These are phyloP conservation scores for Thielaviopsis punctulata DNA, from an alignment of 2,329 filamentous ascomycete genomes.

Conservation along the genomic window DNA sequence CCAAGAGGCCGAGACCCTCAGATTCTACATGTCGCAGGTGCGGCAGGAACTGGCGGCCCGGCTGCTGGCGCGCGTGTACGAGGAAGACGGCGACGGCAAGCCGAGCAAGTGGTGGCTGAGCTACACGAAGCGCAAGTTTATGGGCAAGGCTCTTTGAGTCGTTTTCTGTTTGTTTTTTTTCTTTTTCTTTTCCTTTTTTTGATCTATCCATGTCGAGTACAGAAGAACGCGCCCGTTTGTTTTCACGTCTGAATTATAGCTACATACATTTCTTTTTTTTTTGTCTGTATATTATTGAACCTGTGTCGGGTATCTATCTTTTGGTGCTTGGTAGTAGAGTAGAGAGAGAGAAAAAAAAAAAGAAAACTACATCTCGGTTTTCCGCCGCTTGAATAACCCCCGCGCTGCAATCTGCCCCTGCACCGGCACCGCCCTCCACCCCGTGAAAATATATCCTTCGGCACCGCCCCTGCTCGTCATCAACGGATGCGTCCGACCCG, in stretches of 20 bases:
- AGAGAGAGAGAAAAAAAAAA: too few species aligned
- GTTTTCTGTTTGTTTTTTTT: slow-evolving; percentile 8
- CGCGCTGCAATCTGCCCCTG: slow-evolving; percentile 67
- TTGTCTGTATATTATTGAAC: background rate
- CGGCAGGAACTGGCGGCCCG: slow-evolving; percentile 76
- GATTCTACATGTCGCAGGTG: slow-evolving; percentile 82
- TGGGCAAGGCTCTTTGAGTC: slow-evolving; percentile 72
- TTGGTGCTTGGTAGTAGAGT: too few species aligned
- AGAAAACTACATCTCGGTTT: slow-evolving; percentile 27
- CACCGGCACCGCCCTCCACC: slow-evolving; percentile 60
- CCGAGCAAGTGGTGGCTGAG: slow-evolving; percentile 90
- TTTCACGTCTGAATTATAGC: background rate
- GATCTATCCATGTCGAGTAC: background rate
- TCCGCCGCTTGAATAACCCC: slow-evolving; percentile 60
- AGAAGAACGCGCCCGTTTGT: too few species aligned
- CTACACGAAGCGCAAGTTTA: slow-evolving; percentile 98
- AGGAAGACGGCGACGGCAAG: slow-evolving; percentile 53
- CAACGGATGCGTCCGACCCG: slow-evolving; percentile 76
- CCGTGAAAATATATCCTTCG: slow-evolving; percentile 82
- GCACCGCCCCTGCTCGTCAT: slow-evolving; percentile 82
- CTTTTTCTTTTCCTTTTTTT: slow-evolving; percentile 7
- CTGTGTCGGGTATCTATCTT: background rate
- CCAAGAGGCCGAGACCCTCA: slow-evolving; percentile 74
- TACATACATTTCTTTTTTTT: background rate
- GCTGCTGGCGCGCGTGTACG: slow-evolving; percentile 74